These are phyloP conservation scores for Cicer arietinum DNA, from an alignment of 306 rosid genomes.

Conservation along the genomic window DNA sequence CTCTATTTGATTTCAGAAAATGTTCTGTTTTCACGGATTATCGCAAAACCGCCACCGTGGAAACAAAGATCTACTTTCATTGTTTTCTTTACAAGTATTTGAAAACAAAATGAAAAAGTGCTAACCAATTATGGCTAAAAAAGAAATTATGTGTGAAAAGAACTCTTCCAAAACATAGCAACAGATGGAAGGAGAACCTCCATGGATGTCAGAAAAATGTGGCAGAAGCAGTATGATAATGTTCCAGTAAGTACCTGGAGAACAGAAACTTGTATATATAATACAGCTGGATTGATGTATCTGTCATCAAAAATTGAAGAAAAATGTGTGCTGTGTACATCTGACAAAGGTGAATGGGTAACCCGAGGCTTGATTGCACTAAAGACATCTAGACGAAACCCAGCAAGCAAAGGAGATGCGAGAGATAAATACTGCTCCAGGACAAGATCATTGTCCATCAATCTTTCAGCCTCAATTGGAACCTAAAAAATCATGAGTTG, in stretches of 20 bases:
- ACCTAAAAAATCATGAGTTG: conserved; percentile 56
- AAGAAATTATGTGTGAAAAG: background rate
- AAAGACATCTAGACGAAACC: conserved; percentile 92
- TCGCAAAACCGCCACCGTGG: background rate
- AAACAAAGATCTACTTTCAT: background rate
- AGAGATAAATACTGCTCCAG: conserved; percentile 79
- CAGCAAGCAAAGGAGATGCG: conserved; percentile 78
- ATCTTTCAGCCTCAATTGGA: conserved; percentile 89
- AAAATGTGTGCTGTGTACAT: conserved; percentile 51
- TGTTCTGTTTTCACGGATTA: background rate
- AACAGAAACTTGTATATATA: conserved; percentile 78
- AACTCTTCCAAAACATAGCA: conserved; percentile 14
- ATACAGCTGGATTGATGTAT: conserved; percentile 82
- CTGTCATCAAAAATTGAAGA: conserved; percentile 75
- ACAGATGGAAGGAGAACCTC: conserved; percentile 33
- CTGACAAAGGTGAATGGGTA: conserved; percentile 80
- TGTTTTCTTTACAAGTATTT: background rate
- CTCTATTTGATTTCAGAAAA: background rate
- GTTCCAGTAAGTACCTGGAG: conserved; percentile 70
- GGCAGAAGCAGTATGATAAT: conserved; percentile 38
- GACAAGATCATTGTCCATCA: conserved; percentile 71
- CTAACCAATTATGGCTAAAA: background rate
- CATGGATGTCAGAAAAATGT: conserved; percentile 32
- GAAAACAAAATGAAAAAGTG: background rate
- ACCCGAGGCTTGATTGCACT: conserved; percentile 89